Percentiles rank a stretch among this genome's conserved stretches.
Evolutionary conservation across 2,329 filamentous ascomycete species (phyloP).

Genomic region (Rugonectria rugulosa): DNA sequence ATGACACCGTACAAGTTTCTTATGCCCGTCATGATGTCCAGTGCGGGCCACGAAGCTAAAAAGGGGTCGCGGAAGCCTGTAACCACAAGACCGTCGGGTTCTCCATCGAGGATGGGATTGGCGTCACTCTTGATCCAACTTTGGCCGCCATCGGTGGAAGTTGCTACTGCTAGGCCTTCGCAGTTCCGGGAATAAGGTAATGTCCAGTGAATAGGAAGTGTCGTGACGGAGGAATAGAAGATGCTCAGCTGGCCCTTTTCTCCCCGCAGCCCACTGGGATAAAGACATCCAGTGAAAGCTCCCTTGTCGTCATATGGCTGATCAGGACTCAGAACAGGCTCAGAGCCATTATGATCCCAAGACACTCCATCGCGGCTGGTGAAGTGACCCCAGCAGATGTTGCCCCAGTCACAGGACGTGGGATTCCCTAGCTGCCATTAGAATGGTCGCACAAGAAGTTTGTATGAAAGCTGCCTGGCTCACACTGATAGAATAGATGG

Average conservation of each 20-base stretch:
- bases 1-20: conserved; percentile 54
- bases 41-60: conserved; percentile 39
- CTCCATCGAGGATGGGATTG: conserved; percentile 42
- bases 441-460: not conserved
- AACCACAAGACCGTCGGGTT: conserved; percentile 39
- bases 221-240: conserved; percentile 45
- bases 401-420: conserved; percentile 46
- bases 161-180: conserved; percentile 51
- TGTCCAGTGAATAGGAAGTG: conserved; percentile 47
- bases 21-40: conserved; percentile 35
- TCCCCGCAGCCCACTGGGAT: conserved; percentile 56
- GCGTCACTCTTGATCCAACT: conserved; percentile 43
- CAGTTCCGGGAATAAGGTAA: conserved; percentile 50
- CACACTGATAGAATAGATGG: conserved; percentile 38
- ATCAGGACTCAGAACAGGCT: conserved; percentile 45
- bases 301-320: conserved; percentile 58
- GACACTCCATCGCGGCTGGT: conserved; percentile 50
- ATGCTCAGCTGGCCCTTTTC: conserved; percentile 43
- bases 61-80: conserved; percentile 47
- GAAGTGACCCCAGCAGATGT: conserved; percentile 59
- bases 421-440: conserved; percentile 43
- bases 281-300: conserved; percentile 59
- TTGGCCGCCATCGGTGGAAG: conserved; percentile 46
- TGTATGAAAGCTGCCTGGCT: not conserved
- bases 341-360: conserved; percentile 51